Evolutionary conservation across 2,329 filamentous ascomycete genomes (phyloP).

Genomic region (Beauveria sp.): DNA sequence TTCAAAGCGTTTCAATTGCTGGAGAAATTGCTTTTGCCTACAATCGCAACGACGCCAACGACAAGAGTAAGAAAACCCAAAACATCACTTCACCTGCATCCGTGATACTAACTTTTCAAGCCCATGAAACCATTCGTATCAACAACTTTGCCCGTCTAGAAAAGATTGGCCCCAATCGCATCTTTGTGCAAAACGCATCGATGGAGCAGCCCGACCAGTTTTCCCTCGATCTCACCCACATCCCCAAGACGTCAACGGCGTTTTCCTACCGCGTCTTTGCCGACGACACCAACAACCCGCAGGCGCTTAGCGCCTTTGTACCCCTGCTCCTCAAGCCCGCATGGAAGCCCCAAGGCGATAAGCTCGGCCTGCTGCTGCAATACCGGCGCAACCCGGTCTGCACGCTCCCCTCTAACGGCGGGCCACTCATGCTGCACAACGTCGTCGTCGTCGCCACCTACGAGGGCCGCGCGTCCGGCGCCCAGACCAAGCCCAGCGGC

Average conservation of each 20-base stretch:
- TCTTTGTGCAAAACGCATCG: slow-evolving; percentile 68
- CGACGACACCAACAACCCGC: slow-evolving; percentile 45
- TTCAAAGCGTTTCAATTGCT: slow-evolving; percentile 66
- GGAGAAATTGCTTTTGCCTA: slow-evolving; percentile 88
- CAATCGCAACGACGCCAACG: slow-evolving; percentile 46
- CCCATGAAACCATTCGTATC: slow-evolving; percentile 64
- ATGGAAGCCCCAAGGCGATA: slow-evolving; percentile 79
- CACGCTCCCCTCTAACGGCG: slow-evolving; percentile 25
- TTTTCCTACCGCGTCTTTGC: slow-evolving; percentile 90
- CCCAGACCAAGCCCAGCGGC: slow-evolving; percentile 72
- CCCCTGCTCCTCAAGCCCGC: slow-evolving; percentile 66
- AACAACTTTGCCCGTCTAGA: slow-evolving; percentile 86
- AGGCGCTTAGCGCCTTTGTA: slow-evolving; percentile 46
- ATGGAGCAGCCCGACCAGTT: slow-evolving; percentile 70
- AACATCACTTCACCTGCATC: neutral
- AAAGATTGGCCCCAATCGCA: slow-evolving; percentile 86
- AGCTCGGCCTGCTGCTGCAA: slow-evolving; percentile 77
- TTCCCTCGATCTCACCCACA: slow-evolving; percentile 61
- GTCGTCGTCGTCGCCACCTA: slow-evolving; percentile 67
- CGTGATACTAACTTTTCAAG: slow-evolving; percentile 23
- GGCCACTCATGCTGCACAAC: slow-evolving; percentile 52
- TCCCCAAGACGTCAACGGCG: slow-evolving; percentile 68
- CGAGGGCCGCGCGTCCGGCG: slow-evolving; percentile 58
- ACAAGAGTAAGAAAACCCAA: slow-evolving; percentile 37
- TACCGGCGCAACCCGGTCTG: slow-evolving; percentile 75